A percentile compares a stretch with the other conserved stretches of the same genome.
phyloP scores from a whole-genome alignment of 1,139 yeast species.

The Maudiozyma humilis region DNA sequence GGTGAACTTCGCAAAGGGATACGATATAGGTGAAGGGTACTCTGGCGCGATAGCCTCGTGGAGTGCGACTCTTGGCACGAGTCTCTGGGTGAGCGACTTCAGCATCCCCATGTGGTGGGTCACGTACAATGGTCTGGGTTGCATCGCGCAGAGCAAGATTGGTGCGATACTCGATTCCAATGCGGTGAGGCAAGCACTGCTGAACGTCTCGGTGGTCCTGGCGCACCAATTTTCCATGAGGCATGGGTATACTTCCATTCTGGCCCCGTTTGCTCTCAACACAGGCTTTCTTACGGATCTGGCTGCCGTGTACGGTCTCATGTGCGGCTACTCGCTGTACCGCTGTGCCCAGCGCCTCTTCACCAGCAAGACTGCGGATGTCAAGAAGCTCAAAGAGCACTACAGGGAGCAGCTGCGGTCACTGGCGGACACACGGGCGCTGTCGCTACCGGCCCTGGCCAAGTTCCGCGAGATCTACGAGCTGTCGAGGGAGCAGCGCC shows the following conservation, averaged over 20 bases:
- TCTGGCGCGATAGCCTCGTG: too few species aligned
- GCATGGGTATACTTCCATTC: background rate
- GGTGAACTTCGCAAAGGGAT: background rate
- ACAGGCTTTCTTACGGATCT: slow-evolving; percentile 2
- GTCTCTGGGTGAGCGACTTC: background rate
- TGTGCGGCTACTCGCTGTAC: slow-evolving; percentile 2
- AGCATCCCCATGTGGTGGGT: background rate
- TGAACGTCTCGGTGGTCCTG: background rate
- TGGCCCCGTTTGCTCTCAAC: background rate
- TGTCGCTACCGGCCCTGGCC: slow-evolving; percentile 19
- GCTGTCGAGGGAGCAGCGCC: slow-evolving; percentile 12
- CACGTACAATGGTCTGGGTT: background rate
- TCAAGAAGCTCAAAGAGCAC: background rate
- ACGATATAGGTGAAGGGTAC: background rate
- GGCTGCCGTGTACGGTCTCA: background rate
- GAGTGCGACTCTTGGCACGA: background rate
- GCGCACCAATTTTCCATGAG: background rate
- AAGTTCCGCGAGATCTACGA: slow-evolving; percentile 24
- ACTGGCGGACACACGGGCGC: slow-evolving; percentile 10
- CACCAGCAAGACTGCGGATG: background rate
- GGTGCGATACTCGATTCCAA: background rate
- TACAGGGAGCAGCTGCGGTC: background rate
- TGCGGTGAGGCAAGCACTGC: background rate
- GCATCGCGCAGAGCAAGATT: background rate
- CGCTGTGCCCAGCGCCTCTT: background rate